These are phyloP conservation scores for Arthrobotrys iridis DNA, from an alignment of 2,329 filamentous ascomycete genomes.

Conservation along the genomic window DNA sequence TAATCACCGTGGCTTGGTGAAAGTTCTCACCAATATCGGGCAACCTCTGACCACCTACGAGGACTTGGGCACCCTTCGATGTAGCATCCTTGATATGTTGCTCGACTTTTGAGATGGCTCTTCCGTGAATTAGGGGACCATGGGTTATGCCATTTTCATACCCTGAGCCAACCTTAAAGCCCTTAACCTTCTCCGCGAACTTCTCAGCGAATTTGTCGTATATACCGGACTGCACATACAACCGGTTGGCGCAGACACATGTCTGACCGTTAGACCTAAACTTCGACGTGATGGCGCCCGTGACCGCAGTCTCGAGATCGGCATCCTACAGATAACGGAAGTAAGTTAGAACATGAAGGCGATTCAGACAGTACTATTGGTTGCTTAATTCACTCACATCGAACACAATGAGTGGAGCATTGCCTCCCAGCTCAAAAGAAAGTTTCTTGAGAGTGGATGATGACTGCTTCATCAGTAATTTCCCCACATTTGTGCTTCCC, in stretches of 20 bases:
- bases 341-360: neutral
- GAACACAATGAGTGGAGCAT: conserved; percentile 96
- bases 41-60: conserved; percentile 76
- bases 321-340: conserved; percentile 63
- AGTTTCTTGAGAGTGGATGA: conserved; percentile 84
- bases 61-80: conserved; percentile 77
- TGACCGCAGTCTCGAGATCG: conserved; percentile 83
- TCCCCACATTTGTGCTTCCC: conserved; percentile 76
- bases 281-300: conserved; percentile 84
- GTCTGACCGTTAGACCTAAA: conserved; percentile 96
- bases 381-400: conserved; percentile 64
- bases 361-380: conserved; percentile 21
- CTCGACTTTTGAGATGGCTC: conserved; percentile 81
- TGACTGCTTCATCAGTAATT: conserved; percentile 87
- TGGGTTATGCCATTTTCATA: conserved; percentile 77
- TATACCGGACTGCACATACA: conserved; percentile 80
- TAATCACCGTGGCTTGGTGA: conserved; percentile 87
- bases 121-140: conserved; percentile 84
- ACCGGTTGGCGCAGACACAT: conserved; percentile 87
- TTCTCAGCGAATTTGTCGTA: conserved; percentile 78
- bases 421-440: conserved; percentile 91
- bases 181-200: conserved; percentile 76
- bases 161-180: conserved; percentile 79
- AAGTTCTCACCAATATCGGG: conserved; percentile 83
- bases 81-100: conserved; percentile 82